These are phyloP conservation scores for Fusarium setosum DNA, from an alignment of 2,329 filamentous ascomycete species.

Conservation along the genomic window DNA sequence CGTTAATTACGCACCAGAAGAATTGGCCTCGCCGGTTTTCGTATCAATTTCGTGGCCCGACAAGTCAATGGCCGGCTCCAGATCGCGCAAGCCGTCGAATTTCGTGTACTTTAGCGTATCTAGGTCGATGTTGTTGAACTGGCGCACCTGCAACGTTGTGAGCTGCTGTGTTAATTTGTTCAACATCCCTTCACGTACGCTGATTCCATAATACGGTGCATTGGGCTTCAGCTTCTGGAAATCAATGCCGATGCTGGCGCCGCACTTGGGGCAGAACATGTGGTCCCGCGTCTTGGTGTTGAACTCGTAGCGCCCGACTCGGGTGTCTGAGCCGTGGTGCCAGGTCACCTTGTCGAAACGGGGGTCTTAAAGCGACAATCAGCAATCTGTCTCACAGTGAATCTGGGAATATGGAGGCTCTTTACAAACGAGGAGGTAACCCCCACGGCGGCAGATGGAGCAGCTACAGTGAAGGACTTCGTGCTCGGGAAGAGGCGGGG, in stretches of 20 bases:
- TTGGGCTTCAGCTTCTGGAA: conserved; percentile 46
- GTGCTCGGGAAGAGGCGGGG: conserved; percentile 59
- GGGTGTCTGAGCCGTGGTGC: conserved; percentile 52
- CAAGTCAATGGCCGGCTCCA: conserved; percentile 50
- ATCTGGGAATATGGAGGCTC: background rate
- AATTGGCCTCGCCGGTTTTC: conserved; percentile 12
- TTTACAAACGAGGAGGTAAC: conserved; percentile 62
- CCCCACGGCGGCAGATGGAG: conserved; percentile 62
- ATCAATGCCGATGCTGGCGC: conserved; percentile 59
- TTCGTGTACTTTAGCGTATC: conserved; percentile 50
- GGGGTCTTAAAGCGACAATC: conserved; percentile 48
- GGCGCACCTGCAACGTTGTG: conserved; percentile 49
- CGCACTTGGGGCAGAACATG: conserved; percentile 61
- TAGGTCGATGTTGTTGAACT: conserved; percentile 55
- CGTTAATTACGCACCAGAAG: conserved; percentile 6
- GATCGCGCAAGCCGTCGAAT: conserved; percentile 49
- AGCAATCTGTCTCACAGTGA: background rate
- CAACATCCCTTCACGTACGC: conserved; percentile 45
- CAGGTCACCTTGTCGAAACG: conserved; percentile 53
- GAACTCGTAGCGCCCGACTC: conserved; percentile 49
- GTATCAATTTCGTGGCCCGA: conserved; percentile 45
- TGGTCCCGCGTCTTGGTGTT: conserved; percentile 60
- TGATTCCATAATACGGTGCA: conserved; percentile 54
- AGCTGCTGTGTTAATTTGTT: background rate
- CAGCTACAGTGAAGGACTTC: conserved; percentile 63